These are phyloP conservation scores for Ophiosphaerella narmari DNA, from an alignment of 2,329 filamentous ascomycete genomes.

Conservation along the genomic window DNA sequence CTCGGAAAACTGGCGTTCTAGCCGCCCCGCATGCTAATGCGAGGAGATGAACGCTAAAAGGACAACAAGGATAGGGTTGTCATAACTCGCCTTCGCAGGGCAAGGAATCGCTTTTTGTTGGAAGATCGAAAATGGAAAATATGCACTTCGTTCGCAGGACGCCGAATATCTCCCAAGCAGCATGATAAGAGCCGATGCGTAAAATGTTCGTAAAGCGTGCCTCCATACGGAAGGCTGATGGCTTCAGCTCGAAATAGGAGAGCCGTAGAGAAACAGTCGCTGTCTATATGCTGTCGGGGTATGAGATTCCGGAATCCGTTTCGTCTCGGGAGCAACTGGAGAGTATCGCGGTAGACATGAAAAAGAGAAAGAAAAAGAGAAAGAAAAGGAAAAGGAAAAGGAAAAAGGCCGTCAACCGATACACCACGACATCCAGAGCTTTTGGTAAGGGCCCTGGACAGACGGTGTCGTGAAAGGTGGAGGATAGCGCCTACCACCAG, in stretches of 20 bases:
- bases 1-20: conserved; percentile 24
- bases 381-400: conserved; percentile 17
- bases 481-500: conserved; percentile 63
- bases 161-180: conserved; percentile 51
- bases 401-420: conserved; percentile 22
- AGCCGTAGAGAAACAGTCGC: conserved; percentile 53
- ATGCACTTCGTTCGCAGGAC: conserved; percentile 40
- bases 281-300: conserved; percentile 58
- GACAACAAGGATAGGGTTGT: conserved; percentile 35
- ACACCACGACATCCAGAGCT: conserved; percentile 30
- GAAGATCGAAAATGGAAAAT: conserved; percentile 29
- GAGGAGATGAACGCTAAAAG: conserved; percentile 33
- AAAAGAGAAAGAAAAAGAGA: conserved; percentile 17
- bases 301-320: conserved; percentile 51
- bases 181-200: conserved; percentile 45
- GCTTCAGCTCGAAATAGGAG: conserved; percentile 45
- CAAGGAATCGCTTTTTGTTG: conserved; percentile 48
- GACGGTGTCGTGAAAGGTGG: conserved; percentile 29
- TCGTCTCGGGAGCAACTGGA: conserved; percentile 40
- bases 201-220: conserved; percentile 48
- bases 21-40: conserved; percentile 22
- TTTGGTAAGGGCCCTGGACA: conserved; percentile 27
- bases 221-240: conserved; percentile 36
- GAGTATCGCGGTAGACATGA: conserved; percentile 39
- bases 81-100: conserved; percentile 39